phyloP scores from a whole-genome alignment of 129 eudicot species.

The Chrysanthemum seticuspe region DNA sequence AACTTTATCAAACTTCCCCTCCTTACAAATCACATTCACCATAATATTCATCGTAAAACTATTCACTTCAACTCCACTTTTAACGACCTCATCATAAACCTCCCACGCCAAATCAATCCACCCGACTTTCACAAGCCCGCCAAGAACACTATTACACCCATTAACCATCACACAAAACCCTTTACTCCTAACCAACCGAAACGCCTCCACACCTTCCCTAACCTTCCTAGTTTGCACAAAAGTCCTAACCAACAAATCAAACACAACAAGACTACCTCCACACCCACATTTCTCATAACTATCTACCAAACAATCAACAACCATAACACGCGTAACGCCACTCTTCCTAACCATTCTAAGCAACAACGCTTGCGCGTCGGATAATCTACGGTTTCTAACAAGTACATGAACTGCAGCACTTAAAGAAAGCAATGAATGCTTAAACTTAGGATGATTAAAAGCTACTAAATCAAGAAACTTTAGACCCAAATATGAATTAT shows the following conservation, averaged over 20 bases:
- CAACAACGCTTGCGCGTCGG: constrained; percentile 68
- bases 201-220: constrained; percentile 72
- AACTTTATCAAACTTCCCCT: constrained; percentile 42
- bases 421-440: constrained; percentile 50
- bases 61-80: constrained; percentile 42
- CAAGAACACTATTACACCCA: constrained; percentile 76
- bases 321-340: constrained; percentile 46
- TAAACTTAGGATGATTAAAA: constrained; percentile 42
- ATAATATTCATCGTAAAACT: constrained; percentile 67
- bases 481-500: constrained; percentile 46
- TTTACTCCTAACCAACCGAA: constrained; percentile 31
- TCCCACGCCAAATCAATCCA: constrained; percentile 82
- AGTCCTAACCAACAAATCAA: constrained; percentile 75
- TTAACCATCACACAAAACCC: constrained; percentile 56
- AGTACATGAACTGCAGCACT: constrained; percentile 55
- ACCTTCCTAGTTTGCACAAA: constrained; percentile 87
- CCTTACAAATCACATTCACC: constrained; percentile 76
- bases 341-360: constrained; percentile 63
- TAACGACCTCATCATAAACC: constrained; percentile 41
- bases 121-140: constrained; percentile 78
- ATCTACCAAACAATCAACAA: constrained; percentile 56
- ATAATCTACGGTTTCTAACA: constrained; percentile 37
- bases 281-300: constrained; percentile 29
- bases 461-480: constrained; percentile 52
- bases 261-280: constrained; percentile 45